These are phyloP conservation scores for Nigrospora osmanthi DNA, from an alignment of 2,329 filamentous ascomycete genomes.

Conservation along the genomic window DNA sequence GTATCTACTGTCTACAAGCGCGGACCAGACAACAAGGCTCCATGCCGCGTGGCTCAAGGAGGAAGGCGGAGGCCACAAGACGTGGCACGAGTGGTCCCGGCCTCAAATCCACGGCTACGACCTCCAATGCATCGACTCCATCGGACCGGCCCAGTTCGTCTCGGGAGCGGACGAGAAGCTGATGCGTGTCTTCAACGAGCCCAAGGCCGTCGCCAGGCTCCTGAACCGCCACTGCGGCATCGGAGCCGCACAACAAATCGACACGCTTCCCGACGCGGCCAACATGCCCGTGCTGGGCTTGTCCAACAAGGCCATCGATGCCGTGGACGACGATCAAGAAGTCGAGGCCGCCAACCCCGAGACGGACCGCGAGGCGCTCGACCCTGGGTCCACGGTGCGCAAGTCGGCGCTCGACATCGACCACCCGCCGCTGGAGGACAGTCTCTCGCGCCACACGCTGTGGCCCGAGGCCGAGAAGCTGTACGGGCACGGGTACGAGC, in stretches of 20 bases:
- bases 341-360: slow-evolving; percentile 28
- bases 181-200: slow-evolving; percentile 90
- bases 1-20: slow-evolving; percentile 82
- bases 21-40: slow-evolving; percentile 87
- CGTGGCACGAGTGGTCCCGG: slow-evolving; percentile 93
- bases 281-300: slow-evolving; percentile 92
- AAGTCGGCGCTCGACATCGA: slow-evolving; percentile 56
- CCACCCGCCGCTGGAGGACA: slow-evolving; percentile 82
- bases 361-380: slow-evolving; percentile 44
- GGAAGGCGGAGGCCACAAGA: slow-evolving; percentile 28
- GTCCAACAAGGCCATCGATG: slow-evolving; percentile 85
- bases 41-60: slow-evolving; percentile 67
- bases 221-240: slow-evolving; percentile 62
- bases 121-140: slow-evolving; percentile 81
- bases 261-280: slow-evolving; percentile 70
- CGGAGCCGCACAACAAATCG: slow-evolving; percentile 25
- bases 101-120: slow-evolving; percentile 98
- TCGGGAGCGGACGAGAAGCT: slow-evolving; percentile 97
- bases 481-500: slow-evolving; percentile 96
- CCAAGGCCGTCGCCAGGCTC: slow-evolving; percentile 71
- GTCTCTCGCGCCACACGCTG: slow-evolving; percentile 79
- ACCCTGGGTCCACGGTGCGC: slow-evolving; percentile 46
- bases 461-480: slow-evolving; percentile 97
- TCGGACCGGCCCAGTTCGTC: slow-evolving; percentile 71
- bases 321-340: slow-evolving; percentile 33